Base-by-base conservation (phyloP, 805 yeast genomes). In the Metschnikowia orientalis region DNA sequence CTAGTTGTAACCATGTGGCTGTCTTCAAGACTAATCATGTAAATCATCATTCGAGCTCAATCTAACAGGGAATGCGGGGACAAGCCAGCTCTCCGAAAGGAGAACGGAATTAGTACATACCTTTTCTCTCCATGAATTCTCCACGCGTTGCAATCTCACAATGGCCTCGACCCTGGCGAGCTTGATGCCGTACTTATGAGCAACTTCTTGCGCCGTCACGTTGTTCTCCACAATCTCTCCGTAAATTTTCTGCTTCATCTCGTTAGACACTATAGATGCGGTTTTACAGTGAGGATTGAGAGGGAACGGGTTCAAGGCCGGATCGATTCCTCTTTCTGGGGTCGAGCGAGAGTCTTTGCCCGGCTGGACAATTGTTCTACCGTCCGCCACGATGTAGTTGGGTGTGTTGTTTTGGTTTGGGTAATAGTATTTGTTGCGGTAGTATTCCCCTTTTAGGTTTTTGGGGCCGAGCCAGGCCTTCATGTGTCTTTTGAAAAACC, bases 151-250 rank as follows among this genome's bases (percentile, higher is more conserved):
- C 42, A 90, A 71, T 55, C 74, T 77, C 16, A 84, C 63, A 37
- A 90, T 70, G n/a, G 97, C 97, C 53, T 89, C 95, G 13, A 92
- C 69, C 56, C 97, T 76, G 33, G 88, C 84, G 41, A 88, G 75
- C 53, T 86, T 83, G 44, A 90, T 66, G 3, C 94, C 90, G 51
- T 78, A 80, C 51, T 75, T 75, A 42, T 80, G 75, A 8, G 96
- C 89, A 28, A 85, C 78, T 44, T 78, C 81, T 54, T 84, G 90
- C 14, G 79, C 61, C 26, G 81, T 70, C 30, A 71, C 50, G 26
- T 76, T 74, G 18, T 75, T 72, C 25, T 63, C 67, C 11, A 56
- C 63, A 34, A 75, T 64, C 32, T 77, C 87, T 28, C 69, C 61
- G 37, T 75, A 70, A 18, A 92, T 81, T 26, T 71, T 64, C 17